phyloP scores from a whole-genome alignment of 2,329 filamentous ascomycete species.

The Beauveria scarabaeidicola region DNA sequence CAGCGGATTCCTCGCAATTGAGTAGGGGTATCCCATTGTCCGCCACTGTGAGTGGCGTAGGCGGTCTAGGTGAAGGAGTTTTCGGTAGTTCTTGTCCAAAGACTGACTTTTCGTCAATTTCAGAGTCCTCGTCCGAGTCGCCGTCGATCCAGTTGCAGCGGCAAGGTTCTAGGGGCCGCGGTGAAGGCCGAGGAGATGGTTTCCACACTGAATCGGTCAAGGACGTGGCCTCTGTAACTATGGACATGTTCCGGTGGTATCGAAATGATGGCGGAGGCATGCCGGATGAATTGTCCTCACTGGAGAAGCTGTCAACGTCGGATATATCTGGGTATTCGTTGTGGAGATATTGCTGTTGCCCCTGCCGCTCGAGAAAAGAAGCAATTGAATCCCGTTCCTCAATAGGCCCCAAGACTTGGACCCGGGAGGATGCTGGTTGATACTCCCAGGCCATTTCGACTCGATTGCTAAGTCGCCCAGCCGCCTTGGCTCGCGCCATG shows the following conservation, averaged over 20 bases:
- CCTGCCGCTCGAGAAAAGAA: constrained; percentile 23
- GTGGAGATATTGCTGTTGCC: constrained; percentile 2
- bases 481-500: constrained; percentile 13
- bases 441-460: constrained; percentile 20
- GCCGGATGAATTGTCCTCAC: constrained; percentile 23
- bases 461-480: constrained; percentile 15
- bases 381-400: constrained; percentile 28
- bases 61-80: constrained; percentile 23
- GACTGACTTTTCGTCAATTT: constrained; percentile 12
- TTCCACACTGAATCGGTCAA: constrained; percentile 23
- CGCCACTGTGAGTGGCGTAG: constrained; percentile 16
- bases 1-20: not conserved
- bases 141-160: constrained; percentile 30
- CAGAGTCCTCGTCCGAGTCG: constrained; percentile 26
- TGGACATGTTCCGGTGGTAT: constrained; percentile 24
- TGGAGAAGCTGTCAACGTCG: constrained; percentile 25
- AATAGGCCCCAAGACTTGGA: constrained; percentile 26
- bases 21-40: constrained; percentile 9
- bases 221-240: constrained; percentile 29
- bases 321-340: constrained; percentile 20
- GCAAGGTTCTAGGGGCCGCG: constrained; percentile 14
- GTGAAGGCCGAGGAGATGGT: constrained; percentile 19
- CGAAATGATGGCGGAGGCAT: constrained; percentile 25
- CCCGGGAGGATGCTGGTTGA: constrained; percentile 21
- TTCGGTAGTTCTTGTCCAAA: constrained; percentile 7